Evolutionary conservation across 192 early-diverging fungal species (phyloP), one percentile per base, ranked within the genome.

Genomic region (Chytriomyces sp.): DNA sequence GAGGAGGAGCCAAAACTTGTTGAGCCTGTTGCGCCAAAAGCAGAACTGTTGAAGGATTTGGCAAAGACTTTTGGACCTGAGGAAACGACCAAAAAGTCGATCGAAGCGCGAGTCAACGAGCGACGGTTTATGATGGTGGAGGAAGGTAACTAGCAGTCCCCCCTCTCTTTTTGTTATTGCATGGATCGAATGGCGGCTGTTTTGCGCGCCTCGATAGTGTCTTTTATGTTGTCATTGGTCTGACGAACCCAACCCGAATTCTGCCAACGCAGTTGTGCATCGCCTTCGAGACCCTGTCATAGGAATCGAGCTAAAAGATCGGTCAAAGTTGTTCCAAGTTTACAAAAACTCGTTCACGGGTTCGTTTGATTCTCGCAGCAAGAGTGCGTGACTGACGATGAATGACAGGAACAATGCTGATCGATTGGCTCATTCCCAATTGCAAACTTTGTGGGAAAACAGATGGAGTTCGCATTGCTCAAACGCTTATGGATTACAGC

Each of bases 351-450:
- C 76, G 6, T 78, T 81, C 44, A n/a, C 72, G 6, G 80, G 78
- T 79, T 34, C 5, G 68, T n/a, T n/a, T n/a, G n/a, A n/a, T n/a
- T n/a, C n/a, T n/a, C n/a, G n/a, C n/a, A n/a, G n/a, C n/a, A n/a
- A n/a, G n/a, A n/a, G n/a, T n/a, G n/a, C n/a, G n/a, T n/a, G 44
- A 49, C 44, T 49, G 17, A 49, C 44, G 44, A 49, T 49, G 44
- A 22, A 49, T 49, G 22, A 12, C 39, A 80, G 79, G 75, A 5
- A 53, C 49, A 19, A 73, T 72, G 36, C 60, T 82, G 2, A 52
- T 77, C 25, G 78, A 82, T 39, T 82, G 81, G 81, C 39, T 77
- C 4, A 60, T 64, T 22, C 39, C 33, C 14, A 77, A 82, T 52
- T 82, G 81, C 59, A 73, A 72, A 59, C 70, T 82, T 31, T 39